phyloP scores from a whole-genome alignment of 441 rosid genomes.

The Aquilaria agallochum region DNA sequence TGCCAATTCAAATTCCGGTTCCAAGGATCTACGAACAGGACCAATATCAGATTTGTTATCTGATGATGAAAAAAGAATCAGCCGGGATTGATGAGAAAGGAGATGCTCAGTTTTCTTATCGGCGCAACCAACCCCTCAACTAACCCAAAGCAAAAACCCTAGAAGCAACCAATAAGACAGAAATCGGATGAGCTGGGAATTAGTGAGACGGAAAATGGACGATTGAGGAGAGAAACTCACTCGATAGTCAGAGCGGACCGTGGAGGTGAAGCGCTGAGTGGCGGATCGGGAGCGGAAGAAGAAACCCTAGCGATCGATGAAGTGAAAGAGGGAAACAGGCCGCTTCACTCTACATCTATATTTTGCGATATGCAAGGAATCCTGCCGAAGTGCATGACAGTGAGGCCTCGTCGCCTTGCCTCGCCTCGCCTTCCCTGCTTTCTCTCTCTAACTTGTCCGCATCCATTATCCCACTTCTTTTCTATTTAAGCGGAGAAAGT shows the following conservation, averaged over 20 bases:
- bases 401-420: constrained; percentile 20
- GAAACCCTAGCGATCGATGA: constrained; percentile 16
- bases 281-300: constrained; percentile 22
- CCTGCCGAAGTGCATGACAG: constrained; percentile 56
- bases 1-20: background rate
- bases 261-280: constrained; percentile 17
- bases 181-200: constrained; percentile 1
- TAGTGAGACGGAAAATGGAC: background rate
- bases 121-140: constrained; percentile 31
- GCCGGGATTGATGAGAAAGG: constrained; percentile 23
- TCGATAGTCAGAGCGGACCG: constrained; percentile 11
- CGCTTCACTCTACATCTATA: constrained; percentile 13
- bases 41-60: constrained; percentile 10
- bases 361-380: constrained; percentile 23
- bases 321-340: constrained; percentile 12
- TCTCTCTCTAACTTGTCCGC: background rate
- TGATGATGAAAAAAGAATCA: constrained; percentile 9
- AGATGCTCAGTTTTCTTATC: constrained; percentile 17
- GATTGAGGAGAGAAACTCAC: constrained; percentile 21
- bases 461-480: background rate
- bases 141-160: constrained; percentile 12
- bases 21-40: constrained; percentile 7
- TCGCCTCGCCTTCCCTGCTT: background rate
- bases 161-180: constrained; percentile 18
- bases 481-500: too few species aligned